Evolutionary conservation across 2,329 filamentous ascomycete genomes (phyloP).

Genomic region (Tetracladium maxilliforme): DNA sequence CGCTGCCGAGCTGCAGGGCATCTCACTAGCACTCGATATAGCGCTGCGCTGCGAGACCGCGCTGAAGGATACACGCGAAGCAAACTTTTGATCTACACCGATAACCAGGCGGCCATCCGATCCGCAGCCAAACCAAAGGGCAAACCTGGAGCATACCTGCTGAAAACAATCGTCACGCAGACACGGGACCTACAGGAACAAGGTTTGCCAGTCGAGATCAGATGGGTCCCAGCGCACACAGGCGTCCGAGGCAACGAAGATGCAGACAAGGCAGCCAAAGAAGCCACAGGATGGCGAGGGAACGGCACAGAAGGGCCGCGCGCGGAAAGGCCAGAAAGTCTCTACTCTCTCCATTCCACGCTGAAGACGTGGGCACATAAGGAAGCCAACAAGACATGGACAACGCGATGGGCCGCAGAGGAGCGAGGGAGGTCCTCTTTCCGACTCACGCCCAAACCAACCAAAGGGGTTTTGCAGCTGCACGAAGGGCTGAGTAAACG

Average conservation of each 20-base stretch:
- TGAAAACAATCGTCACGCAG: too few relatives aligned
- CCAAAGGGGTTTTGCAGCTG: slow-evolving; percentile 4
- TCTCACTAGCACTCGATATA: slow-evolving; percentile 6
- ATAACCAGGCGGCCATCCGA: slow-evolving; percentile 8
- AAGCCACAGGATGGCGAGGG: slow-evolving; percentile 3
- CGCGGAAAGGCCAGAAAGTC: neutral
- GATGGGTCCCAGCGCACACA: slow-evolving; percentile 5
- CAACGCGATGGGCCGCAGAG: slow-evolving; percentile 1
- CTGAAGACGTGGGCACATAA: slow-evolving; percentile 2
- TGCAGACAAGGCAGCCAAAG: slow-evolving; percentile 6
- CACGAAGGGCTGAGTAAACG: slow-evolving; percentile 4
- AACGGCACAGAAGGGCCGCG: slow-evolving; percentile 1
- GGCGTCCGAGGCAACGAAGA: slow-evolving; percentile 7
- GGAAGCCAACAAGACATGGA: slow-evolving; percentile 1
- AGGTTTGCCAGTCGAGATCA: slow-evolving; percentile 5
- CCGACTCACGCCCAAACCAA: slow-evolving; percentile 4
- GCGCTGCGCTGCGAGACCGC: too few relatives aligned
- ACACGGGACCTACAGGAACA: too few relatives aligned
- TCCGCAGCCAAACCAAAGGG: slow-evolving; percentile 4
- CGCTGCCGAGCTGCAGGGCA: slow-evolving; percentile 7
- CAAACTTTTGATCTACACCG: slow-evolving; percentile 8
- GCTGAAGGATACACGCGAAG: too few relatives aligned
- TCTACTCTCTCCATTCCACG: slow-evolving; percentile 1
- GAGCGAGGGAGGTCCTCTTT: slow-evolving; percentile 4
- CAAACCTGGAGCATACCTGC: slow-evolving; percentile 5